A percentile compares a stretch with the other conserved stretches of the same genome.
phyloP scores from a whole-genome alignment of 176 grass and related monocot species.

The Poa pratensis region DNA sequence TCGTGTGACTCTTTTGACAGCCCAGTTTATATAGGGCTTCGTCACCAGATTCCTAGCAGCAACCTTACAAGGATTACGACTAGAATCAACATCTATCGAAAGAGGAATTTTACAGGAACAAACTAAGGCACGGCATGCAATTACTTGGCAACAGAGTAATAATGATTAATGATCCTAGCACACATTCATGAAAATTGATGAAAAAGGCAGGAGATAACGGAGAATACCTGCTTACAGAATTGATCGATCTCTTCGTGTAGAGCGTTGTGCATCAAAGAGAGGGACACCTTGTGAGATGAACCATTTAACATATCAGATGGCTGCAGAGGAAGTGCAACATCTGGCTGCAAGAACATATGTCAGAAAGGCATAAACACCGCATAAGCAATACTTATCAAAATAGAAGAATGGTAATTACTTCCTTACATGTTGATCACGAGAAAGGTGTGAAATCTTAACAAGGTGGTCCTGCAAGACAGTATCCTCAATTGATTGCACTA shows the following conservation, averaged over 20 bases:
- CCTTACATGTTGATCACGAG: conserved; percentile 97
- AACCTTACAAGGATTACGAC: conserved; percentile 62
- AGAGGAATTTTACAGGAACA: neutral
- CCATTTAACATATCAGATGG: conserved; percentile 73
- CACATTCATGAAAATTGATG: conserved; percentile 31
- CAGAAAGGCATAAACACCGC: conserved; percentile 36
- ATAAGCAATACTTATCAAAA: conserved; percentile 35
- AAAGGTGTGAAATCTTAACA: conserved; percentile 87
- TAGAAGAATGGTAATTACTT: conserved; percentile 33
- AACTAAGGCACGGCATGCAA: conserved; percentile 20
- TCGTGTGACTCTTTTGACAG: conserved; percentile 89
- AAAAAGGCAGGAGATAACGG: conserved; percentile 34
- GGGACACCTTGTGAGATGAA: conserved; percentile 56
- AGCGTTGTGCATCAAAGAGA: conserved; percentile 74
- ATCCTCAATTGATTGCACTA: conserved; percentile 83
- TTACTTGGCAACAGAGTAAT: conserved; percentile 13
- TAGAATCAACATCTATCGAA: conserved; percentile 37
- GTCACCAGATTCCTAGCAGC: conserved; percentile 78
- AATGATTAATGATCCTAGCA: conserved; percentile 11
- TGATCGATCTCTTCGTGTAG: conserved; percentile 95
- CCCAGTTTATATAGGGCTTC: conserved; percentile 90
- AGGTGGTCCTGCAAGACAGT: conserved; percentile 86
- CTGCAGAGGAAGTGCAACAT: conserved; percentile 88
- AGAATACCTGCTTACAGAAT: conserved; percentile 89
- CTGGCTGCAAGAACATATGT: conserved; percentile 85